These are phyloP conservation scores for Ceratobasidium sp. DNA, from an alignment of 1,284 basidiomycete species.

Conservation along the genomic window DNA sequence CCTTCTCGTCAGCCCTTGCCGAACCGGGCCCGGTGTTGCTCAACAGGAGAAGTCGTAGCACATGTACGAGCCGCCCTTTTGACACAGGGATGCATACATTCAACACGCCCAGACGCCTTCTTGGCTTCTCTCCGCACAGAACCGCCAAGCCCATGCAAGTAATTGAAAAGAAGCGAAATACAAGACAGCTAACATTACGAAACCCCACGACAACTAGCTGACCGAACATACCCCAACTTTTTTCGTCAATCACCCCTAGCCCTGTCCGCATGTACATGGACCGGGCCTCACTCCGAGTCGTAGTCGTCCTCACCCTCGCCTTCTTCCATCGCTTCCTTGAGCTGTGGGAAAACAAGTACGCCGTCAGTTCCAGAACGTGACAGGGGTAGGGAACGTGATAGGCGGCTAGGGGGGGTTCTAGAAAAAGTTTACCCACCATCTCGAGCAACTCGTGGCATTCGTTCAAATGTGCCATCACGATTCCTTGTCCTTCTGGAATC, in stretches of 20 bases:
- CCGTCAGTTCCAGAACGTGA: constrained; percentile 6
- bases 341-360: constrained; percentile 58
- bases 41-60: background rate
- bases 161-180: constrained; percentile 7
- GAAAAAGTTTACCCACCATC: constrained; percentile 70
- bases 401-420: constrained; percentile 4
- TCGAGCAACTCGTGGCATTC: constrained; percentile 97
- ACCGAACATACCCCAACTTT: background rate
- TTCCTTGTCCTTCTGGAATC: constrained; percentile 96
- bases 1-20: constrained; percentile 2
- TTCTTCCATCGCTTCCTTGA: constrained; percentile 84
- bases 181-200: background rate
- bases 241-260: background rate
- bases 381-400: background rate
- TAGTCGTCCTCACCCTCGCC: constrained; percentile 66
- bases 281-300: constrained; percentile 31
- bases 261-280: background rate
- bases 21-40: background rate
- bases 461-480: constrained; percentile 94
- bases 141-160: background rate
- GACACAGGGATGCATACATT: background rate
- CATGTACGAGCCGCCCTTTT: background rate
- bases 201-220: background rate
- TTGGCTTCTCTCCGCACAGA: background rate
- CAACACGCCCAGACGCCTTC: background rate